Base-by-base conservation (phyloP, 257 asterid genomes). In the Apocynum venetum region DNA sequence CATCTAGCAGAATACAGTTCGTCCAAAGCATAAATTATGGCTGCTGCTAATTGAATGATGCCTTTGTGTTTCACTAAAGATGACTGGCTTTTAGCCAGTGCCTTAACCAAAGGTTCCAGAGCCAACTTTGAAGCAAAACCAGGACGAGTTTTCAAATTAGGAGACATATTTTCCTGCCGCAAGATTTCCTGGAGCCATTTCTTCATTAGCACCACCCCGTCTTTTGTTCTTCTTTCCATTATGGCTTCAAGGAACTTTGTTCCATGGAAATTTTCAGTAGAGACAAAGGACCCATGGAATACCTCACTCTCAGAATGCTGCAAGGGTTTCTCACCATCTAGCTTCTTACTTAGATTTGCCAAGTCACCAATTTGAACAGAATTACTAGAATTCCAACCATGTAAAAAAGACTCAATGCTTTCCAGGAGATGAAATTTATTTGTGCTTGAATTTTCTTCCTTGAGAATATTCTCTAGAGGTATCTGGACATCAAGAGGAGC, bases 141-240 rank as follows among this genome's bases (percentile, higher is more conserved):
- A 48, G 97, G 87, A 73, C 92, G 96, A 48, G 82, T 82, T 86
- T 83, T 96, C 61, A 75, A 73, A 84, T 86, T 86, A 76, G 80
- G 31, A 12, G 90, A 77, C 75, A 90, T 77, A 75, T 90, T 93
- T 88, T 96, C 98, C 71, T 74, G 86, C 25, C 95, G 91, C 77
- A 96, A 82, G 80, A 92, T 82, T 85, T 93, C 98, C 79, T 89
- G 97, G 82, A 96, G 97, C 99, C 99, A 96, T 85, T 93, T 96
- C 89, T 88, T 96, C 67, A 93, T 88, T 76, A 96, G 86, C 84
- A 90, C 78, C 51, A 82, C 82, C 77, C 92, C 96, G 75, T 96
- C 99, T 86, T 89, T 93, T 81, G 98, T 88, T 86, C 84, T 90
- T 71, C 97, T 88, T 40, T 96, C 96, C 81, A 91, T 85, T 78